Evolutionary conservation across 1,139 yeast genomes (phyloP).

Genomic region (Candida sp.): DNA sequence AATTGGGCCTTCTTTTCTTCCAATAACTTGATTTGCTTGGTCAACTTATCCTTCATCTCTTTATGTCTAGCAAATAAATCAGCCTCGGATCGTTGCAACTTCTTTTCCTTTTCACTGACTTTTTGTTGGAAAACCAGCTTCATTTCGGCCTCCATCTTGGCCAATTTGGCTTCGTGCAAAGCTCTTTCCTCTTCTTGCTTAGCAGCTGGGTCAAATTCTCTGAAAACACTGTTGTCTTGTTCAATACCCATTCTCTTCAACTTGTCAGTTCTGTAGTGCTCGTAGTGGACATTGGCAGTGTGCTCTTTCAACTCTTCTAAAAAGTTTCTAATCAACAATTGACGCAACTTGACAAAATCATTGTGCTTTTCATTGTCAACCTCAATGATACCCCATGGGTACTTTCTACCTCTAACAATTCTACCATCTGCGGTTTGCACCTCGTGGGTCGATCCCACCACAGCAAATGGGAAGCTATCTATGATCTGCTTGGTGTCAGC

Average conservation of each 20-base stretch:
- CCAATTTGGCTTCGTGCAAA: constrained; percentile 91
- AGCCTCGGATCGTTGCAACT: constrained; percentile 96
- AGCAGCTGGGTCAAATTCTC: constrained; percentile 91
- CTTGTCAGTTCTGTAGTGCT: constrained; percentile 88
- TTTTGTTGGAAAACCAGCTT: constrained; percentile 96
- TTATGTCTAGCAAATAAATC: constrained; percentile 95
- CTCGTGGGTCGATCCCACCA: constrained; percentile 86
- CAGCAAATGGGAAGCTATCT: constrained; percentile 87
- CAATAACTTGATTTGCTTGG: constrained; percentile 84
- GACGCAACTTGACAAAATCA: constrained; percentile 91
- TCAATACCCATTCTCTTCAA: constrained; percentile 83
- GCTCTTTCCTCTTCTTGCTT: constrained; percentile 95
- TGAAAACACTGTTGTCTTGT: constrained; percentile 91
- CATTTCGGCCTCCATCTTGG: constrained; percentile 97
- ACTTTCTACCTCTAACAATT: constrained; percentile 87
- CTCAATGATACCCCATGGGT: constrained; percentile 99
- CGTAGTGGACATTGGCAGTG: constrained; percentile 80
- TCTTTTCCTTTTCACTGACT: constrained; percentile 96
- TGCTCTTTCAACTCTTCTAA: constrained; percentile 94
- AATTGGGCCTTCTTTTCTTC: constrained; percentile 91
- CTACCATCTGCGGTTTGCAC: constrained; percentile 80
- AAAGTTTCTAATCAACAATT: constrained; percentile 86
- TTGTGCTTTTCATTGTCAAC: constrained; percentile 95
- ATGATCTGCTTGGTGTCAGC: constrained; percentile 69
- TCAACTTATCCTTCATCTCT: constrained; percentile 95